These are phyloP conservation scores for Dactylellina cionopaga DNA, from an alignment of 2,329 filamentous ascomycete species.

Conservation along the genomic window DNA sequence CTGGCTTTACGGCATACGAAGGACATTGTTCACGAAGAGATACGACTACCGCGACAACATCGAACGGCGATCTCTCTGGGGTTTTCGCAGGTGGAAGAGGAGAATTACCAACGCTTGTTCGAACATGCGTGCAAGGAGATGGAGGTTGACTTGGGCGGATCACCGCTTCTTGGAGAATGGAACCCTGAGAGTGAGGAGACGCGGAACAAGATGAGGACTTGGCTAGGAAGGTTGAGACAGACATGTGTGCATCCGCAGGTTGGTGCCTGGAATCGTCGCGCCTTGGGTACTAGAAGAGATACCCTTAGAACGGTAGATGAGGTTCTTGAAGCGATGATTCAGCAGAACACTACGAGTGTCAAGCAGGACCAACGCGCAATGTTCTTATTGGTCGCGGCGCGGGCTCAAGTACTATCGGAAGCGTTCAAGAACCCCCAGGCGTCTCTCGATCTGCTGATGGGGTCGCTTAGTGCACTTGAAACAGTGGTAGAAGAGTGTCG, in stretches of 20 bases:
- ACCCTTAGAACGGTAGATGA: constrained; percentile 80
- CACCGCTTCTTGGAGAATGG: constrained; percentile 66
- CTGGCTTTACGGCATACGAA: constrained; percentile 89
- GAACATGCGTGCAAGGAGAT: constrained; percentile 77
- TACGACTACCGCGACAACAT: constrained; percentile 82
- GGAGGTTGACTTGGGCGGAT: constrained; percentile 68
- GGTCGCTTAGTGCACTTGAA: constrained; percentile 61
- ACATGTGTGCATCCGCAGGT: constrained; percentile 88
- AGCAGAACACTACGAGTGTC: constrained; percentile 77
- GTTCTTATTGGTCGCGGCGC: constrained; percentile 71
- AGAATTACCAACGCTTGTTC: constrained; percentile 83
- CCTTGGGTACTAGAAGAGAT: constrained; percentile 69
- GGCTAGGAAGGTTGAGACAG: constrained; percentile 80
- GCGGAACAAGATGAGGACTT: constrained; percentile 78
- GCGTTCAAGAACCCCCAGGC: constrained; percentile 63
- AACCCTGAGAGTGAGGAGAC: constrained; percentile 68
- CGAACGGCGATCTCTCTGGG: constrained; percentile 78
- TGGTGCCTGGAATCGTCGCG: constrained; percentile 72
- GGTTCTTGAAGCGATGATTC: constrained; percentile 89
- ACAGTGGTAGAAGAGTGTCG: constrained; percentile 72
- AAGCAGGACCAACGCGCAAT: constrained; percentile 75
- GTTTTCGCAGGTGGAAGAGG: constrained; percentile 91
- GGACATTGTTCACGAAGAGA: constrained; percentile 78
- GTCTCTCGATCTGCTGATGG: constrained; percentile 76
- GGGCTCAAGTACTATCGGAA: constrained; percentile 78